phyloP scores from a whole-genome alignment of 2,329 filamentous ascomycete genomes.

The Neurospora crassa region DNA sequence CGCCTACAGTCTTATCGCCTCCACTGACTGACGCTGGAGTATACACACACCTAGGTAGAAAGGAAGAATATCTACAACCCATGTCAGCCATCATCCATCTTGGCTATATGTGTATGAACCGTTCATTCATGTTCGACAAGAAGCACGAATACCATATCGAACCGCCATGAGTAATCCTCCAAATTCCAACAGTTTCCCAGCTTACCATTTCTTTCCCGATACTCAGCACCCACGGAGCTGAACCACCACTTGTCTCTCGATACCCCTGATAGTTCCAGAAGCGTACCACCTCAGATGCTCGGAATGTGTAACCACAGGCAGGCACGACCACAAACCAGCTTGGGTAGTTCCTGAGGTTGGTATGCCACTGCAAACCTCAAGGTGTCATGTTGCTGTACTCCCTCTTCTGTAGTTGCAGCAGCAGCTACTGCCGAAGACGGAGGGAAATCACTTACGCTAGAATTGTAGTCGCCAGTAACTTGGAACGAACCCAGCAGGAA shows the following conservation, averaged over 20 bases:
- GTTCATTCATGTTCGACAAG: not conserved
- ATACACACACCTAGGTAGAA: not conserved
- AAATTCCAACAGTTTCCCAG: not conserved
- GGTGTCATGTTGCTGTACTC: not conserved
- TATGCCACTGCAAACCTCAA: not conserved
- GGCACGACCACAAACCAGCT: not conserved
- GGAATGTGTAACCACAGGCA: not conserved
- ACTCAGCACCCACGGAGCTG: not conserved
- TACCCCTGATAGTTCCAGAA: not conserved
- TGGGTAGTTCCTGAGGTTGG: not conserved
- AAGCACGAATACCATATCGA: not conserved
- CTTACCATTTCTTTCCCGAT: not conserved
- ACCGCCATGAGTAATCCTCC: not conserved
- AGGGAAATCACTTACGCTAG: not conserved
- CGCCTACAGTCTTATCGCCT: not conserved
- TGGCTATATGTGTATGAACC: too few relatives aligned
- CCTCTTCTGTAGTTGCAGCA: not conserved
- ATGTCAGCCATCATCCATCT: not conserved
- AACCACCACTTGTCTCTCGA: not conserved
- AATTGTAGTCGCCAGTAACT: not conserved
- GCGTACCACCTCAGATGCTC: not conserved
- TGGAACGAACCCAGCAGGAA: not conserved
- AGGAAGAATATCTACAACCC: not conserved
- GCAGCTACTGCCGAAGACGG: not conserved
- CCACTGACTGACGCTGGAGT: not conserved